These are phyloP conservation scores for Penicillium sp. DNA, from an alignment of 2,329 filamentous ascomycete species.

Conservation along the genomic window DNA sequence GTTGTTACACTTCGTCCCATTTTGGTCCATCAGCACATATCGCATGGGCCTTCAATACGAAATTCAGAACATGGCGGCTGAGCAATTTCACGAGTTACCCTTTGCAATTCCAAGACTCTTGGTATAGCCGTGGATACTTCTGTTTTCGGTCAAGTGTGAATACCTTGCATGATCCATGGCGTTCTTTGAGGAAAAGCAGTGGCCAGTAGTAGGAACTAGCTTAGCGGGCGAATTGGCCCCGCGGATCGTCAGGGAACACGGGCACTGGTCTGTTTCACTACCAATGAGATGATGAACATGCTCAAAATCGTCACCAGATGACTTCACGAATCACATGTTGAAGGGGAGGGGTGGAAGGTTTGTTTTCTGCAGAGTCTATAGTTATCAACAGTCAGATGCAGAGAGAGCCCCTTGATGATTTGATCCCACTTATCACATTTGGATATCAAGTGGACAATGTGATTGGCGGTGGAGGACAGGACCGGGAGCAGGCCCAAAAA, in stretches of 20 bases:
- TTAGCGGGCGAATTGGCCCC: slow-evolving; percentile 1
- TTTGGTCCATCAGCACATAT: neutral
- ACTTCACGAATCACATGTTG: neutral
- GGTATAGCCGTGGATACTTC: neutral
- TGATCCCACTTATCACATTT: slow-evolving; percentile 4
- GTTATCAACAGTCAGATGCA: neutral
- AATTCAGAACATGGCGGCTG: neutral
- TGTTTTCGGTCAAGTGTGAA: slow-evolving; percentile 1
- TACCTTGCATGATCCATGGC: slow-evolving; percentile 1
- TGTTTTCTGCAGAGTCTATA: neutral
- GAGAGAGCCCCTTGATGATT: neutral
- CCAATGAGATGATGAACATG: neutral
- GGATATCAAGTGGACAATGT: neutral
- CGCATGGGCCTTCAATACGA: neutral
- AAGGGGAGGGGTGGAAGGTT: neutral
- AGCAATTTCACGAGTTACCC: neutral
- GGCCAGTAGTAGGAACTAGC: neutral
- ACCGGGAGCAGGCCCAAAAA: neutral
- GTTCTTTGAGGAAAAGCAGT: neutral
- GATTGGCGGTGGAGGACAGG: slow-evolving; percentile 7
- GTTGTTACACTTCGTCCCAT: neutral
- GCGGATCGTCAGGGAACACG: slow-evolving; percentile 8
- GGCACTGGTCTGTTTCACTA: neutral
- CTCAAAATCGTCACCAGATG: neutral
- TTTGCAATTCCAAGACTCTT: neutral